These are phyloP conservation scores for Thelonectria discophora DNA, from an alignment of 2,329 filamentous ascomycete genomes.

Conservation along the genomic window DNA sequence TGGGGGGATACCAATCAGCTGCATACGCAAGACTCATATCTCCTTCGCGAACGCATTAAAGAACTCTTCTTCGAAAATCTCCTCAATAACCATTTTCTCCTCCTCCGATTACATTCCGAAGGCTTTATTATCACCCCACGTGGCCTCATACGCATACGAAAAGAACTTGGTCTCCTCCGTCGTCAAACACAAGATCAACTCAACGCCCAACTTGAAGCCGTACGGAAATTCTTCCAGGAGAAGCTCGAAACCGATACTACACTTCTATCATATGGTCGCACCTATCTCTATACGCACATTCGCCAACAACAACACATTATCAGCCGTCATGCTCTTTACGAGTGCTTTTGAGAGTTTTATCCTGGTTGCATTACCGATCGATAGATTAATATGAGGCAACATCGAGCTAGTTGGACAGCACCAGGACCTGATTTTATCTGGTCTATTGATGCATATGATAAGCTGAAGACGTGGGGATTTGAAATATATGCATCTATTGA, in stretches of 20 bases:
- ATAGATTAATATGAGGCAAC: neutral
- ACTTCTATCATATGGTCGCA: neutral
- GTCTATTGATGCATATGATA: neutral
- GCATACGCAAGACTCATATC: neutral
- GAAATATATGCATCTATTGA: neutral
- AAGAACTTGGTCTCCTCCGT: neutral
- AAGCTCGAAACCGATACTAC: neutral
- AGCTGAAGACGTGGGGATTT: neutral
- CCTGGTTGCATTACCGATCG: neutral
- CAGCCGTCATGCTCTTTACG: too few relatives aligned
- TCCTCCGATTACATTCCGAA: neutral
- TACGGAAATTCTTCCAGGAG: neutral
- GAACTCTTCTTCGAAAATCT: neutral
- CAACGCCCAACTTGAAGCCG: neutral
- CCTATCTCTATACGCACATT: neutral
- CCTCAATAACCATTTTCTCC: neutral
- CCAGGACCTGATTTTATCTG: neutral
- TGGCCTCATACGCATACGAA: neutral
- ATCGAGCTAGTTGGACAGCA: neutral
- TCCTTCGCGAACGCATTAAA: neutral
- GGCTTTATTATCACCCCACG: neutral
- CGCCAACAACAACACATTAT: neutral
- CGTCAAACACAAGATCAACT: neutral
- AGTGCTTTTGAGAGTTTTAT: neutral
- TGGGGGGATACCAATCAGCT: neutral